Percentiles rank a stretch among this genome's conserved stretches.
Evolutionary conservation across 2,329 filamentous ascomycete species (phyloP).

Genomic region (Ceratocystiopsis sp.): DNA sequence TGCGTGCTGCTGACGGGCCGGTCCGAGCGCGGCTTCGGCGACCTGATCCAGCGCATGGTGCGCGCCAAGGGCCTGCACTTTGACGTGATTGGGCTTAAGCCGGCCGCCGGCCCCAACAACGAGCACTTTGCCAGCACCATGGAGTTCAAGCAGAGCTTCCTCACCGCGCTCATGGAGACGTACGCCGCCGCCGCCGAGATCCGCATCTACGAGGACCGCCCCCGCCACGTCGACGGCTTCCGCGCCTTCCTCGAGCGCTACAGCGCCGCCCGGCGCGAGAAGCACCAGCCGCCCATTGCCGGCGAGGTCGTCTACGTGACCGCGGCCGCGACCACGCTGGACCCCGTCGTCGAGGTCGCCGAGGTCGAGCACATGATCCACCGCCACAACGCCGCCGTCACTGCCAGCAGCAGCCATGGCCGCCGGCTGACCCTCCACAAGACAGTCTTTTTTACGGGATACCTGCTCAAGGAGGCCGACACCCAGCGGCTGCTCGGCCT

Average conservation of each 20-base stretch:
- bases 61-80: slow-evolving; percentile 65
- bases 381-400: slow-evolving; percentile 50
- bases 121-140: slow-evolving; percentile 71
- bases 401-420: slow-evolving; percentile 16
- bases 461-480: slow-evolving; percentile 60
- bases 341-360: slow-evolving; percentile 63
- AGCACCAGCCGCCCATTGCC: slow-evolving; percentile 33
- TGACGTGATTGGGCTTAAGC: slow-evolving; percentile 79
- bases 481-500: slow-evolving; percentile 55
- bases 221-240: slow-evolving; percentile 60
- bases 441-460: slow-evolving; percentile 81
- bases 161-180: slow-evolving; percentile 68
- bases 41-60: slow-evolving; percentile 68
- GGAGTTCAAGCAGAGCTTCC: slow-evolving; percentile 78
- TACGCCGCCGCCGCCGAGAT: slow-evolving; percentile 74
- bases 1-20: slow-evolving; percentile 80
- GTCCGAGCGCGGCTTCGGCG: slow-evolving; percentile 57
- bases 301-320: slow-evolving; percentile 77
- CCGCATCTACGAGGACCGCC: slow-evolving; percentile 52
- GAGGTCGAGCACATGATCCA: slow-evolving; percentile 85
- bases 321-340: slow-evolving; percentile 55
- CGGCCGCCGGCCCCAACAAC: slow-evolving; percentile 60
- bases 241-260: slow-evolving; percentile 67
- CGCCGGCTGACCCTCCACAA: slow-evolving; percentile 58
- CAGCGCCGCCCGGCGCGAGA: slow-evolving; percentile 32